Conservation (phyloP, 2,329 filamentous ascomycete species). For the Calonectria pseudoreteaudii region DNA sequence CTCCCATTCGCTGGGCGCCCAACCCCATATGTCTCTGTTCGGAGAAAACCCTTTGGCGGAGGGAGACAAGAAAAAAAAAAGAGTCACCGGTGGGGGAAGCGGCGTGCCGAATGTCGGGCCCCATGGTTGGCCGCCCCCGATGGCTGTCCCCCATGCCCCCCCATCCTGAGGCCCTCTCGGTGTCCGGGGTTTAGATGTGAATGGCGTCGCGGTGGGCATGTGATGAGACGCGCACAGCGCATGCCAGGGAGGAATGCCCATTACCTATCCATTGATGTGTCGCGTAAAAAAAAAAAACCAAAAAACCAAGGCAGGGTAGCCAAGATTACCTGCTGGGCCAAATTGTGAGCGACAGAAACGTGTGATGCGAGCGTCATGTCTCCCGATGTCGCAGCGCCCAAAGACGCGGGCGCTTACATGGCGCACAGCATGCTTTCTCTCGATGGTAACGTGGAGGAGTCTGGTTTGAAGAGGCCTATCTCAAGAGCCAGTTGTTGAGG, state of each 20-base stretch:
- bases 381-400: background rate
- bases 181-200: slow-evolving; percentile 21
- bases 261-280: background rate
- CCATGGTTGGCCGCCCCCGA: slow-evolving; percentile 28
- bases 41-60: slow-evolving; percentile 15
- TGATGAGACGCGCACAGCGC: slow-evolving; percentile 3
- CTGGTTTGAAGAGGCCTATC: slow-evolving; percentile 25
- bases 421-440: background rate
- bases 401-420: slow-evolving; percentile 6
- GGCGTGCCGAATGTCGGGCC: slow-evolving; percentile 25
- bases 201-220: slow-evolving; percentile 9
- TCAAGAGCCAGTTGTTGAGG: slow-evolving; percentile 7
- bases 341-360: background rate
- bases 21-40: slow-evolving; percentile 20
- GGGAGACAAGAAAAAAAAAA: slow-evolving; percentile 14
- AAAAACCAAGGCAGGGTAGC: background rate
- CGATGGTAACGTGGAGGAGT: slow-evolving; percentile 28
- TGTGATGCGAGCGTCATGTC: slow-evolving; percentile 4
- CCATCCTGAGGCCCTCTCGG: slow-evolving; percentile 31
- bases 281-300: background rate
- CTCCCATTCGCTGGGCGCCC: slow-evolving; percentile 37
- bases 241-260: background rate
- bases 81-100: slow-evolving; percentile 19
- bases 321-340: background rate
- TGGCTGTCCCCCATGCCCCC: background rate